Conservation (phyloP, 805 yeast genomes). For the Kodamaea leandrae region DNA sequence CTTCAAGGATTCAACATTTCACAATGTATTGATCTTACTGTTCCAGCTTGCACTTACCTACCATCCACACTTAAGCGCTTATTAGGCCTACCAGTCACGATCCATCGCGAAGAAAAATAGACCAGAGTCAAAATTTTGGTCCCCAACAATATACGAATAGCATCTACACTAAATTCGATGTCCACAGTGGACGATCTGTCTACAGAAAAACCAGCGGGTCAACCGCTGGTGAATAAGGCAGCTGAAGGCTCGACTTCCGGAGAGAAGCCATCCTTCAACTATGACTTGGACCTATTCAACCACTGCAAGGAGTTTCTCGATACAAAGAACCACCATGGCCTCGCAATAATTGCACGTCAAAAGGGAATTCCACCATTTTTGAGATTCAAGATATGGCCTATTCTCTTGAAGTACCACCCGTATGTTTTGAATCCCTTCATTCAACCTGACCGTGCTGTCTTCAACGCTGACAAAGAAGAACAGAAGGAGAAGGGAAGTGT, state of each 20-base stretch:
- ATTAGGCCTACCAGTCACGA: background rate
- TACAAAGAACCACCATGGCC: slow-evolving; percentile 64
- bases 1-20: background rate
- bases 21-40: slow-evolving; percentile 1
- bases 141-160: background rate
- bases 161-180: slow-evolving; percentile 1
- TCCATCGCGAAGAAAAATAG: background rate
- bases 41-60: background rate
- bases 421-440: slow-evolving; percentile 75
- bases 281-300: slow-evolving; percentile 47
- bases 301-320: slow-evolving; percentile 55
- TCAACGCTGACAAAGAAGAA: slow-evolving; percentile 17
- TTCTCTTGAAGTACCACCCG: slow-evolving; percentile 77
- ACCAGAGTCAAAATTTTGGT: background rate
- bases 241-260: background rate
- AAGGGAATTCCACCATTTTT: slow-evolving; percentile 82
- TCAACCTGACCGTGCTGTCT: slow-evolving; percentile 50
- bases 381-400: slow-evolving; percentile 81
- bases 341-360: slow-evolving; percentile 78
- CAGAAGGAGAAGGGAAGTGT: slow-evolving; percentile 1
- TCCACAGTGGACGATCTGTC: background rate
- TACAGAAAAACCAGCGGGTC: background rate
- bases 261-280: slow-evolving; percentile 27
- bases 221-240: background rate
- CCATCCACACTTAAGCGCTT: background rate